Evolutionary conservation across 2,329 filamentous ascomycete species (phyloP), one percentile per base, ranked within the genome.

Genomic region (Tolypocladium nubicola): DNA sequence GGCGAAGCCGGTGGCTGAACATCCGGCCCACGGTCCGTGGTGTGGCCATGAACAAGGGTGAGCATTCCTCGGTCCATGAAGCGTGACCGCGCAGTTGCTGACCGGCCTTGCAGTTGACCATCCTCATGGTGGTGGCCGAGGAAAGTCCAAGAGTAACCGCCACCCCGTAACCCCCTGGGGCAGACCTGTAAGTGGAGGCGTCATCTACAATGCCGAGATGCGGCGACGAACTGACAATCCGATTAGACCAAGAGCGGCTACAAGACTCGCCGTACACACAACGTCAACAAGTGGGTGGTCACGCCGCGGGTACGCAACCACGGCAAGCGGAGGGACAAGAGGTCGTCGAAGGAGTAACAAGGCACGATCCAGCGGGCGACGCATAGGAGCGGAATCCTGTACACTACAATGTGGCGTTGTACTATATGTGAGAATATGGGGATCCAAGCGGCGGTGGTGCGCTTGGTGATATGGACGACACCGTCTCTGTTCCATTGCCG

Each of bases 131-230:
- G 94, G 94, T 88, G 94, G 94, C 75, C 85, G 95, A 81, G 94
- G 94, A 78, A 99, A 99, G 78, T 97, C 91, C 58, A 99, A 99
- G 89, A 91, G 94, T 84, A 96, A 97, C 71, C 85, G 92, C 60
- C 82, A 96, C 70, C 94, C 95, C 39, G 90, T 94, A 66, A 96
- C 90, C 76, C 94, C 94, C 59, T 99, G 95, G 94, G 94, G 95
- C 71, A 87, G 85, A 70, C 93, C 90, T 69, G 91, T 95, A 87
- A 77, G 90, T 84, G 63, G 14, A 16, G 35, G 11, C 23, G 13
- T 19, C 14, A 11, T 40, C 13, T 21, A 7, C 1, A 43, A 4
- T 16, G 14, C 33, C 30, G 13, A n/a, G 11, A n/a, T 7, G 14
- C 45, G 45, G 49, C 53, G 39, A 49, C 11, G 14, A 26, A 45